Evolutionary conservation across 305 asterid genomes (phyloP).

Genomic region (Fraxinus sp.): DNA sequence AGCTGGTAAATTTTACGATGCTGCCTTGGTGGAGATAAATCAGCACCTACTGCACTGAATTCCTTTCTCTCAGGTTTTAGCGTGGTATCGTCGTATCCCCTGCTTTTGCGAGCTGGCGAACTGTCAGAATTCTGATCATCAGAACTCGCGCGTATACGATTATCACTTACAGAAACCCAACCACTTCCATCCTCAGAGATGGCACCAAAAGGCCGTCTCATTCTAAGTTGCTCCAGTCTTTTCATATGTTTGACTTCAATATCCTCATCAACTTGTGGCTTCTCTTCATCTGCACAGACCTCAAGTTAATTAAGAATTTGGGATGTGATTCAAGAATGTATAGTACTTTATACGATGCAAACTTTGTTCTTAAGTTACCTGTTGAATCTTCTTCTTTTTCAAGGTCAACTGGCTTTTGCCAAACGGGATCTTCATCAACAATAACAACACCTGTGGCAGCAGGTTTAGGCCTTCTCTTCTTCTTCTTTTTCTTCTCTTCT

Average conservation of each 20-base stretch:
- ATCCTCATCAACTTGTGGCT: constrained; percentile 80
- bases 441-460: constrained; percentile 50
- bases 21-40: constrained; percentile 39
- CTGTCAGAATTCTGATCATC: constrained; percentile 42
- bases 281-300: constrained; percentile 65
- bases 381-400: constrained; percentile 66
- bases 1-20: constrained; percentile 18
- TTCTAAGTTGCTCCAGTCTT: constrained; percentile 61
- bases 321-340: constrained; percentile 13
- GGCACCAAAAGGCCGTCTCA: constrained; percentile 61
- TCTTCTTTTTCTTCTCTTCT: constrained; percentile 60
- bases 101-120: constrained; percentile 50
- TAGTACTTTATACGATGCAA: not conserved
- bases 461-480: constrained; percentile 44
- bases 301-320: constrained; percentile 5
- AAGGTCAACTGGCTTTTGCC: constrained; percentile 75
- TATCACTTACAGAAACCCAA: constrained; percentile 60
- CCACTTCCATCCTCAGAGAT: constrained; percentile 97
- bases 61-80: constrained; percentile 30
- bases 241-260: constrained; percentile 82
- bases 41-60: not conserved
- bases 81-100: constrained; percentile 49
- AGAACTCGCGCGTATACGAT: constrained; percentile 20
- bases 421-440: constrained; percentile 76
- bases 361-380: constrained; percentile 35